A percentile compares a stretch with the other conserved stretches of the same genome.
Evolutionary conservation across 1,284 basidiomycete species (phyloP).

Genomic region (Ustilago sp.): DNA sequence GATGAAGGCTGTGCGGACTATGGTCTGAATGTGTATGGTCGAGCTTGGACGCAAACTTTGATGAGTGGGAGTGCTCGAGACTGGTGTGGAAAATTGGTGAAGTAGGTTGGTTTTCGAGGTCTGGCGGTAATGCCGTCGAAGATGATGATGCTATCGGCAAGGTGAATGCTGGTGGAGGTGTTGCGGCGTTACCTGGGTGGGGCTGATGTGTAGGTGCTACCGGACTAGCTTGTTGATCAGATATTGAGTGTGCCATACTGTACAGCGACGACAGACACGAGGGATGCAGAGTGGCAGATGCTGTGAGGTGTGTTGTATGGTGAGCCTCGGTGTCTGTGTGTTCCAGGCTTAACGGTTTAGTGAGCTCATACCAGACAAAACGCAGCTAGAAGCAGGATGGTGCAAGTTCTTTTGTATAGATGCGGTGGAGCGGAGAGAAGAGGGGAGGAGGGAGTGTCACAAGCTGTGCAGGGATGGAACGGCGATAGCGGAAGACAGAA

Average conservation of each 20-base stretch:
- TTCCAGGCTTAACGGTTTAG: not conserved
- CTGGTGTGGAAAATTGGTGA: constrained; percentile 1
- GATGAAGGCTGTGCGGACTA: constrained; percentile 12
- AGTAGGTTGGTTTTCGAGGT: constrained; percentile 14
- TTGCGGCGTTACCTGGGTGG: not conserved
- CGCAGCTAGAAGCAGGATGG: not conserved
- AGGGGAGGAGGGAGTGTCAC: not conserved
- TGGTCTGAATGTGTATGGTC: constrained; percentile 15
- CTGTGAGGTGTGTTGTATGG: not conserved
- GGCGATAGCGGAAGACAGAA: constrained; percentile 18
- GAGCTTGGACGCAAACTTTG: constrained; percentile 11
- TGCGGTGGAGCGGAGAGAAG: constrained; percentile 7
- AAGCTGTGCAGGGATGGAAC: not conserved
- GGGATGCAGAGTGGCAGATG: not conserved
- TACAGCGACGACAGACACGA: not conserved
- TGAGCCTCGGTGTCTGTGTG: not conserved
- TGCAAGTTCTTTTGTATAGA: constrained; percentile 5
- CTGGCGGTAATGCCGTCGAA: constrained; percentile 16
- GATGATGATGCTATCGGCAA: constrained; percentile 18
- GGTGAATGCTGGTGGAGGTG: constrained; percentile 12
- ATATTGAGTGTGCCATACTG: constrained; percentile 14
- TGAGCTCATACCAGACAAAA: constrained; percentile 19
- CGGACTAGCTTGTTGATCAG: constrained; percentile 10
- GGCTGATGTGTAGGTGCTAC: not conserved
- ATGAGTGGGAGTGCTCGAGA: constrained; percentile 8